Evolutionary conservation across 345 rosid genomes (phyloP).

Genomic region (Lagerstroemia speciosa): DNA sequence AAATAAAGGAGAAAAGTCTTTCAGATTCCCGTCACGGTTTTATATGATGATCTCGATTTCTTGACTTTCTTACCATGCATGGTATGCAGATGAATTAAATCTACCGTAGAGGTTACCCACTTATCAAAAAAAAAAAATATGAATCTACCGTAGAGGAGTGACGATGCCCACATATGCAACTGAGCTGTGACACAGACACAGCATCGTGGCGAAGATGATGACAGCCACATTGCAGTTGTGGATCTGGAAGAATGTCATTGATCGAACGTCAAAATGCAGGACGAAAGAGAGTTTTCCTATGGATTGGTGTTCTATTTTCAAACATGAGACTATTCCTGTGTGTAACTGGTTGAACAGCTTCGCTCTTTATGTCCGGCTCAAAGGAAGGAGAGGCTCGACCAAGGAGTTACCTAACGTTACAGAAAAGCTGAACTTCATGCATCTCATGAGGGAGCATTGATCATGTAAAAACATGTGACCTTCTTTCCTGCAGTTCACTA

Average conservation of each 20-base stretch:
- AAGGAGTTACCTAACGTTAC: background rate
- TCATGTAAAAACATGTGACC: background rate
- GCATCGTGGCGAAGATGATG: background rate
- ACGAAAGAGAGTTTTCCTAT: too few species aligned
- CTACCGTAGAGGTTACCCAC: background rate
- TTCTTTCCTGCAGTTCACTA: background rate
- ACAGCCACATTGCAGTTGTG: background rate
- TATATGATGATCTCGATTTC: too few species aligned
- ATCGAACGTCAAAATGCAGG: background rate
- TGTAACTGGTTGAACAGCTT: too few species aligned
- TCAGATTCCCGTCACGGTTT: too few species aligned
- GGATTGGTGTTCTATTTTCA: background rate
- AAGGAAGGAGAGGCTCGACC: too few species aligned
- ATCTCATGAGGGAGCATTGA: background rate
- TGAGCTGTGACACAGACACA: background rate
- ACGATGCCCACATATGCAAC: background rate
- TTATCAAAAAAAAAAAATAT: too few species aligned
- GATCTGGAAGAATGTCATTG: background rate
- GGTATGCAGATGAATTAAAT: too few species aligned
- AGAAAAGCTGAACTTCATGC: background rate
- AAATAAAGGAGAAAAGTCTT: too few species aligned
- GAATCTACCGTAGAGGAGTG: background rate
- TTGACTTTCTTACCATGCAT: too few species aligned
- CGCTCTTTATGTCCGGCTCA: too few species aligned
- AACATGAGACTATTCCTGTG: background rate